Base-by-base conservation (phyloP, 108 stramenopile genomes). In the Nitzschia palea region DNA sequence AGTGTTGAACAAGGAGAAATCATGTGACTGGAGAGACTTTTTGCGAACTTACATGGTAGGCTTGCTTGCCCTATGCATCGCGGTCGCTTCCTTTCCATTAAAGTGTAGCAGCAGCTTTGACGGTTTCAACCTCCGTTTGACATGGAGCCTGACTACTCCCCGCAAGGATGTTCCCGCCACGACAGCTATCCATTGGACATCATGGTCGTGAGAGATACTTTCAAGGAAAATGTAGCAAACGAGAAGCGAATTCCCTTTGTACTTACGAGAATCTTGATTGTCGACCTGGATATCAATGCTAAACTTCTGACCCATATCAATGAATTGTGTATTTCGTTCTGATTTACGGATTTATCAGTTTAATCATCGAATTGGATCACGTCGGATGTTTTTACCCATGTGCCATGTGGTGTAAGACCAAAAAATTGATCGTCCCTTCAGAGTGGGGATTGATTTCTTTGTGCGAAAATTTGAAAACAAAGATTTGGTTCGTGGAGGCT, bases 301-400 rank as follows among this genome's bases (percentile, higher is more conserved):
- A 14, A 44, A 34, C 44, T 61, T 70, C 0, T 70, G 40, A 6
- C 69, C 69, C 69, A 70, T 70, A 35, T 36, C 32, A 31, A 34
- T 23, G 51, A 52, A 14, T 8, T 40, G 37, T 10, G 8, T 40
- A 14, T 40, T n/a, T n/a, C n/a, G n/a, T n/a, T n/a, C n/a, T n/a
- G n/a, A n/a, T n/a, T n/a, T n/a, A n/a, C n/a, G n/a, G n/a, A n/a
- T n/a, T n/a, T n/a, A n/a, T n/a, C n/a, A n/a, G n/a, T n/a, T n/a
- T n/a, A n/a, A n/a, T n/a, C n/a, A n/a, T n/a, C n/a, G n/a, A n/a
- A n/a, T n/a, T n/a, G n/a, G n/a, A n/a, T n/a, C n/a, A n/a, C n/a
- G n/a, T n/a, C n/a, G n/a, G n/a, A n/a, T n/a, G n/a, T n/a, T n/a
- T n/a, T n/a, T n/a, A n/a, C n/a, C n/a, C n/a, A n/a, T n/a, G n/a